phyloP scores from a whole-genome alignment of 78 protist species.

The Chrysochromulina parva region DNA sequence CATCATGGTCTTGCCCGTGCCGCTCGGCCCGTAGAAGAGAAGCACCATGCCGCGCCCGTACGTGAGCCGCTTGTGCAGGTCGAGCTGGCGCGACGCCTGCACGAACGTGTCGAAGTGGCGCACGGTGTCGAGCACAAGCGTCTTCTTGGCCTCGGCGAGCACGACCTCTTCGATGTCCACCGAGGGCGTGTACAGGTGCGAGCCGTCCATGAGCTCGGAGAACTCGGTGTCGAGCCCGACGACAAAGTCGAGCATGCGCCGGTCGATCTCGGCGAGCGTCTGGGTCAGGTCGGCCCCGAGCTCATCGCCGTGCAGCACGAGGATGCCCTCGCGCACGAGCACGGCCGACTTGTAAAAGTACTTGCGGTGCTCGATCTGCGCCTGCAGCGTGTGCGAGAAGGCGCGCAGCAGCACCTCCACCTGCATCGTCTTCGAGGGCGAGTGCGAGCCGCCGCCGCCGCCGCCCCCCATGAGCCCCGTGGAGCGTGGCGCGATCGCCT shows the following conservation, averaged over 20 bases:
- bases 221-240: constrained; percentile 73
- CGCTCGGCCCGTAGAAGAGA: constrained; percentile 50
- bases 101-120: constrained; percentile 11
- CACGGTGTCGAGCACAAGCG: neutral
- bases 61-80: constrained; percentile 4
- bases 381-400: neutral
- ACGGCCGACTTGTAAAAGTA: neutral
- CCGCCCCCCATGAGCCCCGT: neutral
- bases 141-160: neutral
- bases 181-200: constrained; percentile 55
- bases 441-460: neutral
- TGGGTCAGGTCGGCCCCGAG: neutral
- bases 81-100: neutral
- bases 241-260: constrained; percentile 69
- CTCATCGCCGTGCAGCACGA: constrained; percentile 15
- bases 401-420: constrained; percentile 22
- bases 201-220: constrained; percentile 69
- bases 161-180: neutral
- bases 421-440: constrained; percentile 15
- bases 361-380: neutral
- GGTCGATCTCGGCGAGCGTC: constrained; percentile 10
- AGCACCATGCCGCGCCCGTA: constrained; percentile 58
- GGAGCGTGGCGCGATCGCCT: constrained; percentile 2
- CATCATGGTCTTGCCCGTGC: constrained; percentile 57
- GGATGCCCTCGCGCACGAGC: constrained; percentile 1